A percentile compares a stretch with the other conserved stretches of the same genome.
phyloP scores from a whole-genome alignment of 495 filamentous ascomycete species.

The Talaromyces borbonicus region DNA sequence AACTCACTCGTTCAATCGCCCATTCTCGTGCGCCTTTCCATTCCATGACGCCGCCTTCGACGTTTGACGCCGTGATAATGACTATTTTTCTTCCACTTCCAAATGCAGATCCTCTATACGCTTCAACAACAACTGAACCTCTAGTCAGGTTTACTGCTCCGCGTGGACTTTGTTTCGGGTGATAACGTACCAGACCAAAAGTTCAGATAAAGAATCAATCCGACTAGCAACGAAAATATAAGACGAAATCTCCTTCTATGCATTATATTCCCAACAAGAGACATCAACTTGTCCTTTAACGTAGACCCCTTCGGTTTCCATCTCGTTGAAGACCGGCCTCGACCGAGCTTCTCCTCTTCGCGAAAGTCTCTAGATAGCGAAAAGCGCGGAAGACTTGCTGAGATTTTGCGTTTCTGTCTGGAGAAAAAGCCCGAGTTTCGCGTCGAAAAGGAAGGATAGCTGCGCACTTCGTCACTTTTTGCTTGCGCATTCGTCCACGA shows the following conservation, averaged over 20 bases:
- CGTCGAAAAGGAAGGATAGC: slow-evolving; percentile 74
- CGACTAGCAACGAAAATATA: slow-evolving; percentile 46
- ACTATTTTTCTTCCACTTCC: slow-evolving; percentile 89
- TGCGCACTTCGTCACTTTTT: slow-evolving; percentile 62
- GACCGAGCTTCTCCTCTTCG: slow-evolving; percentile 69
- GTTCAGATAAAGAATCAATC: slow-evolving; percentile 54
- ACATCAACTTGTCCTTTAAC: slow-evolving; percentile 19
- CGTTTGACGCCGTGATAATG: slow-evolving; percentile 86
- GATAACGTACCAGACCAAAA: slow-evolving; percentile 38
- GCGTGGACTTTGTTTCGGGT: not conserved
- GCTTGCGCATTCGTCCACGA: slow-evolving; percentile 76
- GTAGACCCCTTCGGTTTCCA: slow-evolving; percentile 23
- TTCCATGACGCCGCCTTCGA: slow-evolving; percentile 96
- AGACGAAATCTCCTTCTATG: slow-evolving; percentile 51
- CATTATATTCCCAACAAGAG: slow-evolving; percentile 29
- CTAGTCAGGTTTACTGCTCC: not conserved
- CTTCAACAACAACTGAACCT: slow-evolving; percentile 23
- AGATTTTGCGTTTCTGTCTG: slow-evolving; percentile 65
- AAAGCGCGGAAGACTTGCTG: slow-evolving; percentile 57
- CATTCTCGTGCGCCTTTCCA: slow-evolving; percentile 97
- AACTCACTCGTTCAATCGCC: slow-evolving; percentile 94
- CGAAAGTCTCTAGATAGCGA: slow-evolving; percentile 36
- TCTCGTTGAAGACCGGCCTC: slow-evolving; percentile 23
- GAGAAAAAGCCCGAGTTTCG: slow-evolving; percentile 73
- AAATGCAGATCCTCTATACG: slow-evolving; percentile 48